Conservation (phyloP, 1,139 yeast genomes). For the Candida albicans region DNA sequence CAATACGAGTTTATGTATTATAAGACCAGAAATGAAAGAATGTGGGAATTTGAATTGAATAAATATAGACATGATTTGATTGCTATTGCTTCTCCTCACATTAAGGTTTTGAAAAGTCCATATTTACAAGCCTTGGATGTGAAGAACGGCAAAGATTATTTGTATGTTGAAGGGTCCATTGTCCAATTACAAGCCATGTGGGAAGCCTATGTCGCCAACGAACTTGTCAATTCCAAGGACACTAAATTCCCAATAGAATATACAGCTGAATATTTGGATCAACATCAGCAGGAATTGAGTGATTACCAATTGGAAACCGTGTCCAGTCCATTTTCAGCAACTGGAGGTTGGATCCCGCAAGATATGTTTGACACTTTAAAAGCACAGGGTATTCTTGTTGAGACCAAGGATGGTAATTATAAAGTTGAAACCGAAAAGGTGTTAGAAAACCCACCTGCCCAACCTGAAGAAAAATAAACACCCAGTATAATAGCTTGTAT, state of each 20-base stretch:
- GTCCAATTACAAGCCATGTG: constrained; percentile 76
- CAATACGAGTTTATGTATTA: constrained; percentile 84
- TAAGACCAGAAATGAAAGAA: constrained; percentile 86
- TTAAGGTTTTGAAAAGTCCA: constrained; percentile 66
- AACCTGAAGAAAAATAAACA: constrained; percentile 6
- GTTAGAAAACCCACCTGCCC: constrained; percentile 23
- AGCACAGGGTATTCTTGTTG: constrained; percentile 62
- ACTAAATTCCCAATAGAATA: constrained; percentile 60
- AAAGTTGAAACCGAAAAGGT: constrained; percentile 41
- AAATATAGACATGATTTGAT: constrained; percentile 63
- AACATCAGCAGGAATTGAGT: constrained; percentile 58
- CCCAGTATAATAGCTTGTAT: not conserved
- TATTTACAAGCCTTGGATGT: constrained; percentile 65
- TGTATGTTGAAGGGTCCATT: constrained; percentile 65
- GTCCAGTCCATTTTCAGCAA: constrained; percentile 80
- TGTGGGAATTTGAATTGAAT: constrained; percentile 81
- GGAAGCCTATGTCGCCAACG: constrained; percentile 66
- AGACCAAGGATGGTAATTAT: constrained; percentile 36
- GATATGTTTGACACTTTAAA: constrained; percentile 77
- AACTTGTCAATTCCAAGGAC: constrained; percentile 49
- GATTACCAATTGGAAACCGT: constrained; percentile 68
- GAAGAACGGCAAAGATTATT: constrained; percentile 61
- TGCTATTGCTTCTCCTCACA: constrained; percentile 76
- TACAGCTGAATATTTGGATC: constrained; percentile 53
- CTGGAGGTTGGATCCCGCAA: constrained; percentile 95